phyloP scores from a whole-genome alignment of 495 filamentous ascomycete genomes.

The Aspergillus affinis region DNA sequence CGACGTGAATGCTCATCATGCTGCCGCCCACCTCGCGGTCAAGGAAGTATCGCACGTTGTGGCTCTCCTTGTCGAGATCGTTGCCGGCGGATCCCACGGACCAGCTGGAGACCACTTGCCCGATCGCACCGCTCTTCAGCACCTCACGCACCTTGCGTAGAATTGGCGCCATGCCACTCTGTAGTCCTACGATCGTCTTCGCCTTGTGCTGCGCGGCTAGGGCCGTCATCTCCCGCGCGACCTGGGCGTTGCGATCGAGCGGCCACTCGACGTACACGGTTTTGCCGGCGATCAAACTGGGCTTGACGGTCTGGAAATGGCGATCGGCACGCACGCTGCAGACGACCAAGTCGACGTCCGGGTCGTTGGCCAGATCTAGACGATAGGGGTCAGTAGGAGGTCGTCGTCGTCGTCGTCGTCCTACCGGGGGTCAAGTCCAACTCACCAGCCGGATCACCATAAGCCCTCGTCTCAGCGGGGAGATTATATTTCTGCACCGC shows the following conservation, averaged over 20 bases:
- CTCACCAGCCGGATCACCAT: constrained; percentile 44
- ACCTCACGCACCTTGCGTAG: constrained; percentile 8
- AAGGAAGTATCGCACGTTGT: constrained; percentile 8
- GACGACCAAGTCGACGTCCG: constrained; percentile 60
- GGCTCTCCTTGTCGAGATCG: constrained; percentile 4
- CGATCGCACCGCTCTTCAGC: constrained; percentile 3
- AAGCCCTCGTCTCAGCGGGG: constrained; percentile 41
- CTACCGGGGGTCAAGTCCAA: neutral
- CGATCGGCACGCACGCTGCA: constrained; percentile 32
- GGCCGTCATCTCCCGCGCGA: constrained; percentile 5
- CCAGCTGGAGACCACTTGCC: constrained; percentile 6
- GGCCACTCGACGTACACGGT: constrained; percentile 61
- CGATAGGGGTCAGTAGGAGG: neutral
- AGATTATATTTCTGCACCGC: constrained; percentile 50
- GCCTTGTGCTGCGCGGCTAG: constrained; percentile 3
- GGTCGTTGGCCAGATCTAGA: constrained; percentile 47
- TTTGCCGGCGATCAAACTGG: constrained; percentile 56
- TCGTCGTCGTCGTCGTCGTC: neutral
- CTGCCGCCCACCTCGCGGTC: constrained; percentile 10
- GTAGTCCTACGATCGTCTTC: constrained; percentile 9
- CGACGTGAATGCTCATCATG: constrained; percentile 12
- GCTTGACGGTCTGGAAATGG: constrained; percentile 47
- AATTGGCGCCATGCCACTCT: constrained; percentile 5
- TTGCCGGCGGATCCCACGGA: constrained; percentile 4
- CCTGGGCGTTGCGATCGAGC: constrained; percentile 28